Base-by-base conservation (phyloP, 495 filamentous ascomycete species). In the Xylaria sp. region DNA sequence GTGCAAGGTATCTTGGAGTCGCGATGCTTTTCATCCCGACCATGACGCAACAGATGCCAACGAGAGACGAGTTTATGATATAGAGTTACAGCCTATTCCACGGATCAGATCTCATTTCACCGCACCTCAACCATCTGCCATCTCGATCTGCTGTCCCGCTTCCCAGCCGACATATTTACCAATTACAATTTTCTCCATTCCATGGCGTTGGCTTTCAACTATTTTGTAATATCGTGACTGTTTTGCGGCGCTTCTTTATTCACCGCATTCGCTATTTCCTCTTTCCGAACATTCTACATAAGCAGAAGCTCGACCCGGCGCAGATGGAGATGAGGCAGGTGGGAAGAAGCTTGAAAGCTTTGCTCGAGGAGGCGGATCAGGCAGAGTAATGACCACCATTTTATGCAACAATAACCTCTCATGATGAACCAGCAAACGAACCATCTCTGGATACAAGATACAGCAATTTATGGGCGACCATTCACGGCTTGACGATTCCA, bases 401-500 rank as follows among this genome's bases (percentile, higher is more conserved):
- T 58, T 61, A 70, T 73, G 72, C 73, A 72, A 77, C 73, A 74
- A 75, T 73, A 74, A 73, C 77, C 77, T 77, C 73, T 66, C 72
- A 78, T 71, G 74, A 78, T 75, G 75, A 78, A 74, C 72, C 71
- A 55, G 73, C 72, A 75, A 75, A 74, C 68, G 73, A 75, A 77
- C 75, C 77, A 75, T 73, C 77, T 77, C 77, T 77, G 75, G 72
- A 78, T 77, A 78, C 77, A 78, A 75, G 68, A 77, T 78, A 78
- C 73, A 78, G 68, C 77, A 77, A 73, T 75, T 68, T 73, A 78
- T 78, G 77, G 77, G 77, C 77, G 73, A 78, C 77, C 77, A 78
- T 78, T 78, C 67, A 78, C 75, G 77, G 77, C 77, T 75, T 78
- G 73, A 78, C 75, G 77, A 78, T 74, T 78, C 73, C 69, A 78